Conservation (phyloP, 495 filamentous ascomycete species). For the Chaetomidium leptoderma region DNA sequence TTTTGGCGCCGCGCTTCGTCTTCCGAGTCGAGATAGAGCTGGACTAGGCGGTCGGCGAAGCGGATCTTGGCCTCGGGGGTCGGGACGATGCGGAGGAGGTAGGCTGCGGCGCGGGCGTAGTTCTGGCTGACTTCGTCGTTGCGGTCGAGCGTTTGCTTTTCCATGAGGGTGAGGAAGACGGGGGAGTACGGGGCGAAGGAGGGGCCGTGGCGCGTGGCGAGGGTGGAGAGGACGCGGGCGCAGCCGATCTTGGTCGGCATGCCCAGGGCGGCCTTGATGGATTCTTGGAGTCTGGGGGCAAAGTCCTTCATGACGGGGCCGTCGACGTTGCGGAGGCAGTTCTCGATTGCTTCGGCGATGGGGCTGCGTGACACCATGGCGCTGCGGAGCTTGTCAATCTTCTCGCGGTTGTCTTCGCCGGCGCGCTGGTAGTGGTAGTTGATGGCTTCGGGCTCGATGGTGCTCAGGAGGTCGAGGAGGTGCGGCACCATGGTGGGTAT, state of each 20-base stretch:
- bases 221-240: conserved; percentile 76
- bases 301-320: conserved; percentile 66
- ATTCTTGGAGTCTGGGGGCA: conserved; percentile 64
- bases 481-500: conserved; percentile 76
- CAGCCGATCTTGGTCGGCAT: conserved; percentile 92
- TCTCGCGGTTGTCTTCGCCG: conserved; percentile 76
- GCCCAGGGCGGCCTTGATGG: conserved; percentile 79
- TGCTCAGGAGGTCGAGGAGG: conserved; percentile 73
- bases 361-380: conserved; percentile 79
- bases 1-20: conserved; percentile 68
- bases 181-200: conserved; percentile 75
- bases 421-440: conserved; percentile 92
- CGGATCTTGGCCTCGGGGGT: conserved; percentile 60
- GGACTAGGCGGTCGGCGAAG: conserved; percentile 60
- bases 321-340: conserved; percentile 82
- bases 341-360: conserved; percentile 88
- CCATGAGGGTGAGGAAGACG: conserved; percentile 67
- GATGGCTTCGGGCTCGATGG: conserved; percentile 76
- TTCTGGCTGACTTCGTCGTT: conserved; percentile 85
- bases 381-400: conserved; percentile 79
- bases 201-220: conserved; percentile 71
- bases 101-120: conserved; percentile 82
- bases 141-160: conserved; percentile 76
- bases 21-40: conserved; percentile 74
- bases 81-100: conserved; percentile 70